Base-by-base conservation (phyloP, 2,329 filamentous ascomycete species). In the Trichoderma gracile region DNA sequence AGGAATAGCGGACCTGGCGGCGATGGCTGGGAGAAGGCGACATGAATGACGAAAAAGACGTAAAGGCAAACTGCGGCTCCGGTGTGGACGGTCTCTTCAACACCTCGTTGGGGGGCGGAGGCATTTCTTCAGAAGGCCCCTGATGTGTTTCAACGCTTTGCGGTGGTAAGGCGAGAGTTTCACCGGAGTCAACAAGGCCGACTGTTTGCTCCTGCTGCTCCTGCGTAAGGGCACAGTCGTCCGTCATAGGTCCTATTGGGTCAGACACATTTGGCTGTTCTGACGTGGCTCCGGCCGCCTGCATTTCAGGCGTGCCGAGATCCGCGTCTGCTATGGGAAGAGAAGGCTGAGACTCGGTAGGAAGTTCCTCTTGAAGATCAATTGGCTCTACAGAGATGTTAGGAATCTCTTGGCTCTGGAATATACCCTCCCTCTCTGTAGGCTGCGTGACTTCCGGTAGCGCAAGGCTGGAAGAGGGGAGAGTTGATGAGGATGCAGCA, bases 1-100 rank as follows among this genome's bases (percentile, higher is more conserved):
- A 25, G 4, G 30, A 50, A 30, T 23, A 38, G 33, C 61, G 67
- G 7, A 45, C 61, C 66, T 64, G 50, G 27, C 66, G 68, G 30
- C 67, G 68, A n/a, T 69, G 74, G 46, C 78, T 75, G 1, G 83
- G 80, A 0, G 82, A 83, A 0, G 81, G 79, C 0, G 81, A 81
- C 69, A 82, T 79, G 69, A 85, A 85, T 1, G 79, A 78, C 1
- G 81, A 78, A 69, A 86, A 85, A 0, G 82, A 78, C 66, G 81
- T 83, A 68, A 84, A 76, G 0, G 79, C 80, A 33, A 84, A 75
- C 5, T 78, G 78, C 15, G 80, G 77, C 56, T 84, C 80, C 6
- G 82, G 79, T 0, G 80, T 82, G 2, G 75, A 74, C 38, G 76
- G 68, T 64, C 73, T 70, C 19, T 46, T 25, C 12, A 25, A 6